Base-by-base conservation (phyloP, 108 stramenopile genomes). In the Cyclostephanos tholiformis region DNA sequence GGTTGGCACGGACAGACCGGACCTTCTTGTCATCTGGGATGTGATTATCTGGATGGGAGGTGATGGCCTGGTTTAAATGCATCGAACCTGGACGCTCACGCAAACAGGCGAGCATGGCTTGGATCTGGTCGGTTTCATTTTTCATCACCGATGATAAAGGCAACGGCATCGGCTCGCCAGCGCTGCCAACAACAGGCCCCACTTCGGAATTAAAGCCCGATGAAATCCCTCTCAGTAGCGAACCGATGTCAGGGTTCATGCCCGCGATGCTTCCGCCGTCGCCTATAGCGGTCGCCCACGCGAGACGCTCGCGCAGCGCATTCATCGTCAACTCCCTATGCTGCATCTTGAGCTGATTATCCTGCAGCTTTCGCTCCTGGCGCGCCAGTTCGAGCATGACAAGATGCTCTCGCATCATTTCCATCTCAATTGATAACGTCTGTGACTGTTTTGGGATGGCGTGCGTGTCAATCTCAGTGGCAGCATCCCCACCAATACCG, bases 351-450 rank as follows among this genome's bases (percentile, higher is more conserved):
- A 32, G 44, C 63, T 46, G 17, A 35, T 39, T 19, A 41, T 63
- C 44, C 26, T 41, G 63, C 46, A 65, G 1, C 41, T 46, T 41
- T 6, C 39, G 63, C 26, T 64, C 63, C 27, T 41, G 41, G 10
- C 35, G 22, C 20, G 44, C 64, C 29, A 22, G 10, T 38, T 65
- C 23, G 7, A 30, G 27, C 46, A 49, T 17, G 38, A 12, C 20
- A 5, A 48, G 22, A 17, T 65, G 48, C 27, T 65, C 49, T 65
- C 23, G 64, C 11, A 65, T 49, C 64, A 65, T 65, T 2, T 10
- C 25, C 17, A 49, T 49, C 49, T 65, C 43, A 16, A 64, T 25
- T 7, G 27, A 41, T 2, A 41, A 16, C 63, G 44, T 64, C 22
- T 29, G 43, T 17, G 17, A 29, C 13, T 46, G 44, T 14, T 0